These are phyloP conservation scores for Rhodofomes roseus DNA, from an alignment of 1,284 basidiomycete genomes.

Conservation along the genomic window DNA sequence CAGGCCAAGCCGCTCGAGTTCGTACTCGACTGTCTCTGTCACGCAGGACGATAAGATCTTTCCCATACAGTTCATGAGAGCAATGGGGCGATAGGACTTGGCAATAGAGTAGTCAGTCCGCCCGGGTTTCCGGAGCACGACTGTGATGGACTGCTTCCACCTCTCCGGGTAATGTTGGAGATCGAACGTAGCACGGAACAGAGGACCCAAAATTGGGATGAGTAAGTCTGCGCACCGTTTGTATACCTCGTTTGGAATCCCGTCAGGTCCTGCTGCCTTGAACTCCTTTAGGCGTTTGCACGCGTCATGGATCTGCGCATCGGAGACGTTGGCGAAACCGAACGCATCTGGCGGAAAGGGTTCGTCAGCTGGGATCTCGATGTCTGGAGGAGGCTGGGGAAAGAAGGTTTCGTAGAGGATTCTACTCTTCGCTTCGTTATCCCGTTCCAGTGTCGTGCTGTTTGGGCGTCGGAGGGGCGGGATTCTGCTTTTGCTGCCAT, in stretches of 20 bases:
- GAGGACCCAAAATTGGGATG: conserved; percentile 19
- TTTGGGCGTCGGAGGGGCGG: conserved; percentile 21
- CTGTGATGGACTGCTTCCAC: conserved; percentile 31
- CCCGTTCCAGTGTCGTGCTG: neutral
- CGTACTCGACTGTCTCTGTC: conserved; percentile 18
- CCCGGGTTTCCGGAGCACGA: conserved; percentile 37
- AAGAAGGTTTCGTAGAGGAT: too few relatives aligned
- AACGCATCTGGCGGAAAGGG: conserved; percentile 17
- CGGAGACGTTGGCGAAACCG: conserved; percentile 15
- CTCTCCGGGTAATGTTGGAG: conserved; percentile 25
- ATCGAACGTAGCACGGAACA: conserved; percentile 28
- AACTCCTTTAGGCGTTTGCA: conserved; percentile 18
- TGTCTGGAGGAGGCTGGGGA: conserved; percentile 10
- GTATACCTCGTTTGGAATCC: conserved; percentile 20
- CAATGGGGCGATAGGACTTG: too few relatives aligned
- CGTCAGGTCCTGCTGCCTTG: conserved; percentile 35
- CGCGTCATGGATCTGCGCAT: conserved; percentile 18
- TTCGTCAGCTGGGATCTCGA: conserved; percentile 13
- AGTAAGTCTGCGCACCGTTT: conserved; percentile 24
- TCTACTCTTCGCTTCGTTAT: conserved; percentile 27
- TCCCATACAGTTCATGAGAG: conserved; percentile 32
- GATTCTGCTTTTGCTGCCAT: conserved; percentile 29
- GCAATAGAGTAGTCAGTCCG: conserved; percentile 32
- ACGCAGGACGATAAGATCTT: conserved; percentile 31
- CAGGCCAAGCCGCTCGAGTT: conserved; percentile 20